Base-by-base conservation (phyloP, 371 early-diverging fungal species). In the Capniomyces stellatus region DNA sequence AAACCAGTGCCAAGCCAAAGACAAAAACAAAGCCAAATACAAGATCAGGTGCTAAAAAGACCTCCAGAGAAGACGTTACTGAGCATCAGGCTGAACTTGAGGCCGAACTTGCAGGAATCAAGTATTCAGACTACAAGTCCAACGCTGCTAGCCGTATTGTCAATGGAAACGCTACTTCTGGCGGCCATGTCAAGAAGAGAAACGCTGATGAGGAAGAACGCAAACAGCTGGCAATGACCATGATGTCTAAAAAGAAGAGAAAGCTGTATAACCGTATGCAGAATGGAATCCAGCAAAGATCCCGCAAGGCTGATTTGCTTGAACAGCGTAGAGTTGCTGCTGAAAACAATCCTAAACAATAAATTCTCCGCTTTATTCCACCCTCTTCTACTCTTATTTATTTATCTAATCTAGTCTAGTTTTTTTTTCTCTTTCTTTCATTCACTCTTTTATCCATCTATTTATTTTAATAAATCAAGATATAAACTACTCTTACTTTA, bases 171-270 rank as follows among this genome's bases (percentile, higher is more conserved):
- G 57, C 54, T n/a, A 29, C 59, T 62, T 65, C 67, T 46, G 61
- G 59, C 22, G 69, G 64, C 57, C 72, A 73, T 62, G 69, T 64
- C 44, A 59, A 67, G 54, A 69, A 67, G 70, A 60, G 58, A 0
- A 81, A 85, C 57, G 62, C 68, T n/a, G 88, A 86, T 60, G 85
- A 82, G 51, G 80, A 76, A 52, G 93, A 96, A 62, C 70, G 66
- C 40, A 79, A 87, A 73, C 83, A 83, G 63, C 74, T 96, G 71
- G 82, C 85, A 48, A 84, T 79, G 55, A 83, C 85, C 42, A 88
- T 96, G 89, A 90, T 96, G 88, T 75, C 78, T 56, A 88, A 85
- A 73, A 90, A 87, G 74, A 84, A 93, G 59, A 74, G 79, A 64
- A 81, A 82, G 63, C 66, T 89, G 58, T 90, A 90, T 71, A 73